phyloP scores from a whole-genome alignment of 768 basidiomycete species.

The Termitomyces sp. region DNA sequence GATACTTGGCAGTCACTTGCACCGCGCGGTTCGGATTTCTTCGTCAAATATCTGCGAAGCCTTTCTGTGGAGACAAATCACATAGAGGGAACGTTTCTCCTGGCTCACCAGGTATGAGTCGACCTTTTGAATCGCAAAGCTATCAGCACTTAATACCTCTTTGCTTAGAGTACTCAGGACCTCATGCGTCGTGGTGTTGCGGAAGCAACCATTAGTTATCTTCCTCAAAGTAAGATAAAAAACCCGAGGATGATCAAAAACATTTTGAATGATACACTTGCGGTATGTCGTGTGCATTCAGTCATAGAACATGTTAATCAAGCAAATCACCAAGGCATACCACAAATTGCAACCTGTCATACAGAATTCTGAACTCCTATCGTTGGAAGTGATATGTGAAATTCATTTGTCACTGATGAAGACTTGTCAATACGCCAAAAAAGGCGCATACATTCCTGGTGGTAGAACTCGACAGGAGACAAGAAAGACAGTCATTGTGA shows the following conservation, averaged over 20 bases:
- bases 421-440: conserved; percentile 13
- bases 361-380: conserved; percentile 5
- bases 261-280: conserved; percentile 22
- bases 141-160: background rate
- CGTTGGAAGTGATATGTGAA: conserved; percentile 14
- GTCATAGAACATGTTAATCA: background rate
- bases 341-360: conserved; percentile 7
- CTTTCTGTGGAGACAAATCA: conserved; percentile 25
- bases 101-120: conserved; percentile 15
- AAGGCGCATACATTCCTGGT: conserved; percentile 14
- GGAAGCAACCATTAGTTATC: conserved; percentile 11
- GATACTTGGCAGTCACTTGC: conserved; percentile 15
- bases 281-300: conserved; percentile 13
- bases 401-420: conserved; percentile 23
- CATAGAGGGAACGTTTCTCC: conserved; percentile 19
- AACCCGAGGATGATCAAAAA: conserved; percentile 16
- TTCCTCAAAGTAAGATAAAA: conserved; percentile 15
- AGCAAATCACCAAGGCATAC: conserved; percentile 13
- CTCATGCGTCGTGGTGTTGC: conserved; percentile 17
- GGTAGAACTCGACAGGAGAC: conserved; percentile 22
- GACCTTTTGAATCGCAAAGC: background rate
- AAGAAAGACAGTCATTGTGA: conserved; percentile 19
- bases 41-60: conserved; percentile 14
- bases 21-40: conserved; percentile 10
- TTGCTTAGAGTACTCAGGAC: conserved; percentile 17